Conservation (phyloP, 2,329 filamentous ascomycete genomes). For the Geosmithia flava region DNA sequence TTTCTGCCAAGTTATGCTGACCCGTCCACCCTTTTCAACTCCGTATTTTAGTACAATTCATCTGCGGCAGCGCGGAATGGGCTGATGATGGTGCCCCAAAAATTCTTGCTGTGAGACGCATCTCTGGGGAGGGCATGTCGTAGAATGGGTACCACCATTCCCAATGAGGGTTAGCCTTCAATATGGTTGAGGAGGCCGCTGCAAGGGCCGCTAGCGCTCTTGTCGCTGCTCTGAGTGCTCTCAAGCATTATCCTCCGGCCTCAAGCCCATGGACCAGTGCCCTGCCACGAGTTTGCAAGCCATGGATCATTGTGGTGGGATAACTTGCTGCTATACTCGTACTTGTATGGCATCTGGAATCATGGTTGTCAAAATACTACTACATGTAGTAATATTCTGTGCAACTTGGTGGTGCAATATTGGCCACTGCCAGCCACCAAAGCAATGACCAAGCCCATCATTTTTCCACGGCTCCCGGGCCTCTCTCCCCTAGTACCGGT, state of each 20-base stretch:
- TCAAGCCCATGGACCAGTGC: background rate
- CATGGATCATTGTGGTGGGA: background rate
- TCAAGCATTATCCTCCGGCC: too few species aligned
- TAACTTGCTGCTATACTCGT: too few species aligned
- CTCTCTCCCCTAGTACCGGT: background rate
- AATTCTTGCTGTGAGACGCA: background rate
- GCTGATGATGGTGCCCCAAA: slow-evolving; percentile 5
- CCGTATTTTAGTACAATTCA: background rate
- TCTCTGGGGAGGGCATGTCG: slow-evolving; percentile 3
- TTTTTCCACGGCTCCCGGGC: background rate
- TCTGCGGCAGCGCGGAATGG: background rate
- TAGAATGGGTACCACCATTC: background rate
- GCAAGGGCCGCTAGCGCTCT: background rate
- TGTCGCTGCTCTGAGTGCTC: too few species aligned
- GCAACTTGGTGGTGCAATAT: background rate
- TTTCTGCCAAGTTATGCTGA: background rate
- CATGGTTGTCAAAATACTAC: too few species aligned
- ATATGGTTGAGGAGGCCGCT: slow-evolving; percentile 4
- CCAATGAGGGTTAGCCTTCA: background rate
- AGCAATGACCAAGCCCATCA: background rate
- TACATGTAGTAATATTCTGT: too few species aligned
- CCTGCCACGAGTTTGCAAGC: background rate
- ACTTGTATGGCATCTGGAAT: too few species aligned
- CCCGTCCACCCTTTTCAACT: background rate
- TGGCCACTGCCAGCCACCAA: background rate